phyloP scores from a whole-genome alignment of 1,139 yeast genomes.

The Blastobotrys indianensis region DNA sequence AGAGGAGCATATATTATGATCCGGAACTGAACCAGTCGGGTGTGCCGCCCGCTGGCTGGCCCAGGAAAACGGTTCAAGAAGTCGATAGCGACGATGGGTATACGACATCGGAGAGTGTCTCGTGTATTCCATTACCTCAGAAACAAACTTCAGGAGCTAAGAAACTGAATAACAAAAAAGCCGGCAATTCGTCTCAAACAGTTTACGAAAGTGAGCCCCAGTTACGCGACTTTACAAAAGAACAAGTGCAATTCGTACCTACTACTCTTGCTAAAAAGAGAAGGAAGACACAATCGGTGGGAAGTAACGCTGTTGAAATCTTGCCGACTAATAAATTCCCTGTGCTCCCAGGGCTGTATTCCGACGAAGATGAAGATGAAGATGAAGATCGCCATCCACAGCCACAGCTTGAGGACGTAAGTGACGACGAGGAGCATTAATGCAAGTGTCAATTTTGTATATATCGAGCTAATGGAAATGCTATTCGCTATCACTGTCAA shows the following conservation, averaged over 20 bases:
- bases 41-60: constrained; percentile 24
- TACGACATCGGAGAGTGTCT: constrained; percentile 19
- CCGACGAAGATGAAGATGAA: constrained; percentile 9
- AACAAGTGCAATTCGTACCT: constrained; percentile 23
- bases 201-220: constrained; percentile 27
- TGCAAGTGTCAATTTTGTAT: background rate
- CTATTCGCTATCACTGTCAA: constrained; percentile 33
- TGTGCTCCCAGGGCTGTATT: background rate
- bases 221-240: constrained; percentile 23
- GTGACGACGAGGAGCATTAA: background rate
- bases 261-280: constrained; percentile 19
- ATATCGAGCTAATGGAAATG: background rate
- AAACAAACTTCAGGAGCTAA: constrained; percentile 1
- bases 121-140: constrained; percentile 23
- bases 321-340: background rate
- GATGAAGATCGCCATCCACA: constrained; percentile 1
- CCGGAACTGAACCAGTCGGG: constrained; percentile 27
- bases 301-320: background rate
- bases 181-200: constrained; percentile 18
- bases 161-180: constrained; percentile 5
- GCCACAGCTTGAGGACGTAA: constrained; percentile 3
- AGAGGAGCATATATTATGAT: constrained; percentile 27
- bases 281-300: background rate
- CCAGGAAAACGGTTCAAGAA: constrained; percentile 15
- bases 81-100: constrained; percentile 21